A percentile compares a stretch with the other conserved stretches of the same genome.
Evolutionary conservation across 2,329 filamentous ascomycete genomes (phyloP).

Genomic region (Ophiostoma sp.): DNA sequence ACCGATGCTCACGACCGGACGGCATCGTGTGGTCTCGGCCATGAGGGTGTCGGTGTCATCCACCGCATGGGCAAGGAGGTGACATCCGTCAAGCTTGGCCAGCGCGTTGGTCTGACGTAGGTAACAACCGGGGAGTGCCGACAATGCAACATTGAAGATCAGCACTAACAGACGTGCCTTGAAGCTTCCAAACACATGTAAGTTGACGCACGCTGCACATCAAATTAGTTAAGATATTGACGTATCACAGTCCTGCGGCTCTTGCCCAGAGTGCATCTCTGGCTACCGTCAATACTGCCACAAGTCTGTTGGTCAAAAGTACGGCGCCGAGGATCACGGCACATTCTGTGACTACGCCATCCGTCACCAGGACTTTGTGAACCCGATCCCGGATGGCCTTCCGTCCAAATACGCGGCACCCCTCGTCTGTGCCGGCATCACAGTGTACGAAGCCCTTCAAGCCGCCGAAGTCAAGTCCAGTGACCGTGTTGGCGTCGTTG

Average conservation of each 20-base stretch:
- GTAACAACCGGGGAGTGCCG: constrained; percentile 41
- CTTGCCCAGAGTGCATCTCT: constrained; percentile 17
- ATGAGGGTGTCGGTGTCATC: constrained; percentile 77
- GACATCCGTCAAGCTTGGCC: constrained; percentile 74
- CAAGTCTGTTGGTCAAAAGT: constrained; percentile 20
- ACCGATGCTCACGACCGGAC: constrained; percentile 78
- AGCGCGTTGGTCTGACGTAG: constrained; percentile 88
- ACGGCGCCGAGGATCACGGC: constrained; percentile 16
- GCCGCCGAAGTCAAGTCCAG: constrained; percentile 18
- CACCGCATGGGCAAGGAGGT: constrained; percentile 79
- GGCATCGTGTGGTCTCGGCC: constrained; percentile 61
- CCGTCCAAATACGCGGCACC: constrained; percentile 11
- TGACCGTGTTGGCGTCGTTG: constrained; percentile 39
- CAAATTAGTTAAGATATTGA: background rate
- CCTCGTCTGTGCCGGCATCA: constrained; percentile 31
- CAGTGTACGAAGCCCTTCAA: constrained; percentile 41
- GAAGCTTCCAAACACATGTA: constrained; percentile 13
- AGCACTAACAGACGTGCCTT: background rate
- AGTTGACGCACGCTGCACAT: background rate
- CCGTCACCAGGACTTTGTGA: constrained; percentile 25
- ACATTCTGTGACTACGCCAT: constrained; percentile 23
- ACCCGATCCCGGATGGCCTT: constrained; percentile 19
- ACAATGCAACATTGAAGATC: background rate
- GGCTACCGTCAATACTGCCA: constrained; percentile 24
- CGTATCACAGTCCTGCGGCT: constrained; percentile 4